Evolutionary conservation across 2,329 filamentous ascomycete species (phyloP).

Genomic region (Rhynchosporium agropyri): DNA sequence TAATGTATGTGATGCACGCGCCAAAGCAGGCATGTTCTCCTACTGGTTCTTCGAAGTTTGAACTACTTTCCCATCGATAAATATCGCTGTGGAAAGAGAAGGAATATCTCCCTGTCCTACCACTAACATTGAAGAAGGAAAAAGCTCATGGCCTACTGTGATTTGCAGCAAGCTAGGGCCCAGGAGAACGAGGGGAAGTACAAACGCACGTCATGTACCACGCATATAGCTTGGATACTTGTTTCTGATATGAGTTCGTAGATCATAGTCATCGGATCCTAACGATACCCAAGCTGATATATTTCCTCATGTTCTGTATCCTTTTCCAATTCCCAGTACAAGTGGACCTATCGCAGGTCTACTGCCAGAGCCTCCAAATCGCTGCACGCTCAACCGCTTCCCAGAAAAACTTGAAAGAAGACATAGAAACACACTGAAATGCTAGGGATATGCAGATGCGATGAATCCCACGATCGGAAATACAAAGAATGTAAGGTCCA

Average conservation of each 20-base stretch:
- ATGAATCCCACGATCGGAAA: not conserved
- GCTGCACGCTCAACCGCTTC: slow-evolving; percentile 14
- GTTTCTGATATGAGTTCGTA: no score
- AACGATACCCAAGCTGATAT: not conserved
- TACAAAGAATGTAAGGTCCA: not conserved
- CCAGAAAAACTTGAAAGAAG: not conserved
- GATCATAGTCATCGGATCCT: no score
- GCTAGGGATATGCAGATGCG: not conserved
- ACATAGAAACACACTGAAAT: not conserved
- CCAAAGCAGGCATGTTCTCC: not conserved
- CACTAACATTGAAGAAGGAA: no score
- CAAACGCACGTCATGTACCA: no score
- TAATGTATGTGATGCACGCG: not conserved
- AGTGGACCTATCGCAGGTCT: not conserved
- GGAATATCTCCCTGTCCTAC: no score
- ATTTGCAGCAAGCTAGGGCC: no score
- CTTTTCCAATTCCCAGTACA: no score
- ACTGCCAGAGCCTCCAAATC: not conserved
- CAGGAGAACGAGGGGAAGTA: no score
- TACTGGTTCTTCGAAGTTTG: not conserved
- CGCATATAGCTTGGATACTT: no score
- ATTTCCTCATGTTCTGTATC: not conserved
- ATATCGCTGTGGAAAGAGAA: no score
- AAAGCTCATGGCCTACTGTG: no score
- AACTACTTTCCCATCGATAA: no score